These are phyloP conservation scores for Acanthamoeba healyi DNA, from an alignment of 208 protist species.

Conservation along the genomic window DNA sequence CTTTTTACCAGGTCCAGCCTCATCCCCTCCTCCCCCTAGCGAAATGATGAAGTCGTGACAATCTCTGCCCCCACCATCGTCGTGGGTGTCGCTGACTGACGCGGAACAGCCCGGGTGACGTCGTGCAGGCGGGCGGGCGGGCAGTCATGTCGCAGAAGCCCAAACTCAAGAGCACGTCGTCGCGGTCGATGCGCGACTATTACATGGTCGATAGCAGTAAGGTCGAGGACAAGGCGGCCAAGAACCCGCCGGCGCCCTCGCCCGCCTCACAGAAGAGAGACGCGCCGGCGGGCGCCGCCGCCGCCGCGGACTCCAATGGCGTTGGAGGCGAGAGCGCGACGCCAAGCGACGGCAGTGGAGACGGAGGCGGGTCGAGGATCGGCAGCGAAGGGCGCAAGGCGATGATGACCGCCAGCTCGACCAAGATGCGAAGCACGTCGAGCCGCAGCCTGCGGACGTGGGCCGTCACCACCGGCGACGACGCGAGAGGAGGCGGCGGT, in stretches of 20 bases:
- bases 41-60: too few relatives aligned
- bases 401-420: background rate
- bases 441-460: constrained; percentile 28
- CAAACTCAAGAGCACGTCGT: constrained; percentile 44
- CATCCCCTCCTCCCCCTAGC: too few relatives aligned
- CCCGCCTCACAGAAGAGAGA: too few relatives aligned
- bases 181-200: constrained; percentile 16
- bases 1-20: too few relatives aligned
- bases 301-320: too few relatives aligned
- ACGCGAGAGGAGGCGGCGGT: background rate
- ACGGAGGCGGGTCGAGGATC: background rate
- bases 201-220: constrained; percentile 24
- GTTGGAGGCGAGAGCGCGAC: too few relatives aligned
- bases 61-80: too few relatives aligned
- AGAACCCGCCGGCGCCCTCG: background rate
- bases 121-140: too few relatives aligned
- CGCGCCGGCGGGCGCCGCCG: too few relatives aligned
- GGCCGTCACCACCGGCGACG: constrained; percentile 35
- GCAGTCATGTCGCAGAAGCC: background rate
- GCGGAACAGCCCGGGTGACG: too few relatives aligned
- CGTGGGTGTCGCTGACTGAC: too few relatives aligned
- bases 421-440: constrained; percentile 11
- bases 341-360: too few relatives aligned
- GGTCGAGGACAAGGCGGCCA: background rate
- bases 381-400: constrained; percentile 26